Percentiles rank a stretch among this genome's conserved stretches.
These are phyloP conservation scores for Daldinia loculata DNA, from an alignment of 495 filamentous ascomycete genomes.

Conservation along the genomic window DNA sequence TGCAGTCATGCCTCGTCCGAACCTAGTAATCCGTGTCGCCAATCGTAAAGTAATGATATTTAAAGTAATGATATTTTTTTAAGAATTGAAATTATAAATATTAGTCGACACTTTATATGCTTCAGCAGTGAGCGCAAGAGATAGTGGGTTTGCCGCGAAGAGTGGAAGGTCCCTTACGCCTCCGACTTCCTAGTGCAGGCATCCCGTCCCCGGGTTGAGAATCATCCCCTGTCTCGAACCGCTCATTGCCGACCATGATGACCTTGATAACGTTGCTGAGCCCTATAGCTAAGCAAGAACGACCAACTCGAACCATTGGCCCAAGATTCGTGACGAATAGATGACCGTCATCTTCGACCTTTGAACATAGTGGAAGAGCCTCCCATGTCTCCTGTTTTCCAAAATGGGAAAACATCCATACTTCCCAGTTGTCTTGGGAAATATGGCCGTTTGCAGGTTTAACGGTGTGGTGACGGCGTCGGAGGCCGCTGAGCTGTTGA, in stretches of 20 bases:
- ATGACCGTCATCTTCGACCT: conserved; percentile 48
- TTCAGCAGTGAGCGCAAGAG: conserved; percentile 31
- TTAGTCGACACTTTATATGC: neutral
- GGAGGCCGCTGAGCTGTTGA: conserved; percentile 34
- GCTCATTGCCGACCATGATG: conserved; percentile 67
- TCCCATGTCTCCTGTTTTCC: conserved; percentile 51
- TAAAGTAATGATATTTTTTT: conserved; percentile 1
- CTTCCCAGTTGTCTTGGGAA: conserved; percentile 66
- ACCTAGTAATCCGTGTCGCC: conserved; percentile 27
- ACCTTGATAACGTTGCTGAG: conserved; percentile 75
- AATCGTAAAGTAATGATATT: conserved; percentile 6
- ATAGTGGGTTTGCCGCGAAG: conserved; percentile 32
- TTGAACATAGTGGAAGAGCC: conserved; percentile 47
- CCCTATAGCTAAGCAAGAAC: conserved; percentile 67
- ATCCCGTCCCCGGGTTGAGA: conserved; percentile 42
- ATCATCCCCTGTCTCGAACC: conserved; percentile 58
- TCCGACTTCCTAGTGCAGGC: conserved; percentile 43
- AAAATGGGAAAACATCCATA: conserved; percentile 66
- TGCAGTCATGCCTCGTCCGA: conserved; percentile 27
- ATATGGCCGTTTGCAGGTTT: conserved; percentile 17
- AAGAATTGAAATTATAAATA: neutral
- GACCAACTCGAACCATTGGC: conserved; percentile 66
- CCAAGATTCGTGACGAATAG: conserved; percentile 68
- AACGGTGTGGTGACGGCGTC: conserved; percentile 35
- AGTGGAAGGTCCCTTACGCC: conserved; percentile 46